Conservation (phyloP, 257 asterid species). For the Solanum virginianum region DNA sequence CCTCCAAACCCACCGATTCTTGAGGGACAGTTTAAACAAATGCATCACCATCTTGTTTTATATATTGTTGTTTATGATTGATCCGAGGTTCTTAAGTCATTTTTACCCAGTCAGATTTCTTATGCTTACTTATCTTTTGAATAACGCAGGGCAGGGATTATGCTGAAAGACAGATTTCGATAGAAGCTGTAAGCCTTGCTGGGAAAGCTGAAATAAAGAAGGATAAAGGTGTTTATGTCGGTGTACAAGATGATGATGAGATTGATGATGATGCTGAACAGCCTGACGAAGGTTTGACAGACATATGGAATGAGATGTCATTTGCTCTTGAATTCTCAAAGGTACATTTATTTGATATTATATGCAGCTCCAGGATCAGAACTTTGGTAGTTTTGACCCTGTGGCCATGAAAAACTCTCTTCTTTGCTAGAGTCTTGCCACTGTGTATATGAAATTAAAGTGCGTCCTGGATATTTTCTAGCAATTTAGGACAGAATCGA, state of each 20-base stretch:
- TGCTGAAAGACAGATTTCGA: neutral
- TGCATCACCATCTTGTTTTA: neutral
- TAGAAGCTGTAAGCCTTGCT: neutral
- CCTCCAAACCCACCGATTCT: neutral
- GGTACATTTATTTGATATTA: constrained; percentile 34
- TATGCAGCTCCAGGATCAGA: neutral
- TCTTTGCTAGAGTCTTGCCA: neutral
- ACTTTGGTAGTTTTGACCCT: neutral
- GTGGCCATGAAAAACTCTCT: neutral
- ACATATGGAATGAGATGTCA: constrained; percentile 76
- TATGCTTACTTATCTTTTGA: neutral
- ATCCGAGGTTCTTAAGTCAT: neutral
- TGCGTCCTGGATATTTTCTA: neutral
- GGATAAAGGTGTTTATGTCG: constrained; percentile 52
- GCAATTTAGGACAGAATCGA: neutral
- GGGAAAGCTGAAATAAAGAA: neutral
- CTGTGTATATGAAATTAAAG: neutral
- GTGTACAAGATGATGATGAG: constrained; percentile 40
- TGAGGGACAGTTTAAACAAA: neutral
- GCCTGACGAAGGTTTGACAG: constrained; percentile 61
- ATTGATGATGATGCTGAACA: constrained; percentile 31
- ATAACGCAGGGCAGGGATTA: neutral
- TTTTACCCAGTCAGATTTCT: neutral
- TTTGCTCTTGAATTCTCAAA: constrained; percentile 72
- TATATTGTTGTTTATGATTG: neutral